A percentile compares a stretch with the other conserved stretches of the same genome.
phyloP scores from a whole-genome alignment of 192 early-diverging fungal genomes.

The Globomyces pollinis-pini region DNA sequence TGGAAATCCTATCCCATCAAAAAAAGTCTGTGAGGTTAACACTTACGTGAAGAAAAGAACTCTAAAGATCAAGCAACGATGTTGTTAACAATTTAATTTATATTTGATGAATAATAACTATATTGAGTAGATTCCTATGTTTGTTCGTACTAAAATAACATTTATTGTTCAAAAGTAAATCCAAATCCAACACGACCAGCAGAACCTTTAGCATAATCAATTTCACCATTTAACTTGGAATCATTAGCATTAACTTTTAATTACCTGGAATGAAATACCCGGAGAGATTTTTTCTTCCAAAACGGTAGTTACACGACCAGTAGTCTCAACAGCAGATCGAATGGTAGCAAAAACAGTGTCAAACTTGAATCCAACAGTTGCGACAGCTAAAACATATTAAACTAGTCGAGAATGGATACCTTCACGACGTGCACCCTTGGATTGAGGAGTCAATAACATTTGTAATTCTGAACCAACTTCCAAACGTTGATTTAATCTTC shows the following conservation, averaged over 20 bases:
- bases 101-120: no score
- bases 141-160: no score
- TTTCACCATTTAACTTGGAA: constrained; percentile 66
- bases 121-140: no score
- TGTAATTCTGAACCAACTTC: constrained; percentile 91
- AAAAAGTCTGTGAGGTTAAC: no score
- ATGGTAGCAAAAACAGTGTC: constrained; percentile 89
- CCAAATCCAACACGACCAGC: constrained; percentile 65
- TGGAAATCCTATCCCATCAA: no score
- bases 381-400: constrained; percentile 35
- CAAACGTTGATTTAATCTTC: constrained; percentile 84
- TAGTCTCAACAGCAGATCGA: constrained; percentile 84
- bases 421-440: constrained; percentile 63
- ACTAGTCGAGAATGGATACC: constrained; percentile 37
- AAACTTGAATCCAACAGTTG: constrained; percentile 94
- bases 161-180: constrained; percentile 77
- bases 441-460: constrained; percentile 52
- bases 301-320: constrained; percentile 78
- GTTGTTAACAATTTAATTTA: no score
- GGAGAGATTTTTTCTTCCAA: constrained; percentile 95
- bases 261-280: constrained; percentile 80
- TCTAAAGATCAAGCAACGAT: no score
- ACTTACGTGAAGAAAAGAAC: no score
- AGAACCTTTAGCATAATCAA: constrained; percentile 85
- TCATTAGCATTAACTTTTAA: not conserved